Percentiles rank a stretch among this genome's conserved stretches.
Conservation (phyloP, 2,329 filamentous ascomycete genomes). For the Exserohilum turcica region DNA sequence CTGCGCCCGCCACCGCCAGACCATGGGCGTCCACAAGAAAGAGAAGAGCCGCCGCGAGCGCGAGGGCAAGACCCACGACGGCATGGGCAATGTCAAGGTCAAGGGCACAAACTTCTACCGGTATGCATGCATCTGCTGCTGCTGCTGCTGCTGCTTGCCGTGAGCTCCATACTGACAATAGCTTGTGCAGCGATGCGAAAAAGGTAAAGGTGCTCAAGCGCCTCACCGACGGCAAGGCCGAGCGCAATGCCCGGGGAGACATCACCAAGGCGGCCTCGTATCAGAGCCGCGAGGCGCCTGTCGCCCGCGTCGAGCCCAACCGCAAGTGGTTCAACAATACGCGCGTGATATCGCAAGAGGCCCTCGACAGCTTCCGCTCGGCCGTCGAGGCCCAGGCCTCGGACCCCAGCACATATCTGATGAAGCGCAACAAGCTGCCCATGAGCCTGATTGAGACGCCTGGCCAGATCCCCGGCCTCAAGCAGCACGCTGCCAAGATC, state of each 20-base stretch:
- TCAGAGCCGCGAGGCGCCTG: slow-evolving; percentile 81
- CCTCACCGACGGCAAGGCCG: slow-evolving; percentile 83
- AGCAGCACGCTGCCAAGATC: slow-evolving; percentile 94
- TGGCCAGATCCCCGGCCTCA: slow-evolving; percentile 74
- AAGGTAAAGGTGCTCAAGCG: slow-evolving; percentile 88
- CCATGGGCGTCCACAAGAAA: slow-evolving; percentile 91
- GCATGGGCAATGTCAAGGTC: slow-evolving; percentile 85
- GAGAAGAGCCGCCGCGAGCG: slow-evolving; percentile 81
- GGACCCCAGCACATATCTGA: slow-evolving; percentile 90
- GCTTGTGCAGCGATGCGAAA: slow-evolving; percentile 66
- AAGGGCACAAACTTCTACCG: slow-evolving; percentile 99
- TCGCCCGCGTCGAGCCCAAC: slow-evolving; percentile 90
- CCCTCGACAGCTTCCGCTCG: slow-evolving; percentile 82
- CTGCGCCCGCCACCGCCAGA: slow-evolving; percentile 29
- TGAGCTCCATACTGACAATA: not conserved
- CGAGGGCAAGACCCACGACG: slow-evolving; percentile 83
- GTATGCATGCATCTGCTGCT: slow-evolving; percentile 9
- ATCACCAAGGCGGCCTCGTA: slow-evolving; percentile 83
- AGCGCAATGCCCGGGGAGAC: slow-evolving; percentile 80
- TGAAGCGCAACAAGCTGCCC: slow-evolving; percentile 96
- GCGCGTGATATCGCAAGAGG: slow-evolving; percentile 85
- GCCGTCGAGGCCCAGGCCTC: slow-evolving; percentile 89
- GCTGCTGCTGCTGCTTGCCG: no score
- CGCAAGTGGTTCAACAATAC: slow-evolving; percentile 98
- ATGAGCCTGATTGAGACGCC: slow-evolving; percentile 91